Conservation (phyloP, 2,329 filamentous ascomycete species). For the Cadophora gregata region DNA sequence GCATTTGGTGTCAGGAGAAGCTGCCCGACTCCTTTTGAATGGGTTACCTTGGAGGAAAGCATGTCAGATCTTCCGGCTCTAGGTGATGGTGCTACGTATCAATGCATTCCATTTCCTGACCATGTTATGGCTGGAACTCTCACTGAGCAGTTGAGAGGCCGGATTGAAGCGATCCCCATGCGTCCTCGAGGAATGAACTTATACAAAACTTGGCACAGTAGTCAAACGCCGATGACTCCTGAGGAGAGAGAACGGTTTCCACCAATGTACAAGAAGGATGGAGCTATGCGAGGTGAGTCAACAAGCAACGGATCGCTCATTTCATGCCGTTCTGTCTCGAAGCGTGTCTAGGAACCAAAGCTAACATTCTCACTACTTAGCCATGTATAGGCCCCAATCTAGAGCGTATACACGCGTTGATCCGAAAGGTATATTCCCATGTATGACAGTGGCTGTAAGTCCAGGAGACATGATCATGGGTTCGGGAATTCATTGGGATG, state of each 20-base stretch:
- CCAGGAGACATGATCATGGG: conserved; percentile 60
- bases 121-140: conserved; percentile 56
- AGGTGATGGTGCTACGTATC: conserved; percentile 63
- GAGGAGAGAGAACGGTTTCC: conserved; percentile 52
- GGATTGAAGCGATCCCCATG: conserved; percentile 65
- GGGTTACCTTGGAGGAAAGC: conserved; percentile 58
- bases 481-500: conserved; percentile 66
- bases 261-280: conserved; percentile 30
- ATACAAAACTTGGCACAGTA: conserved; percentile 50
- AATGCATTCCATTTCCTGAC: conserved; percentile 70
- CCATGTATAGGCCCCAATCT: conserved; percentile 34
- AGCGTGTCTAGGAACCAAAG: neutral
- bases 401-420: conserved; percentile 57
- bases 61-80: conserved; percentile 67
- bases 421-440: conserved; percentile 61
- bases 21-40: conserved; percentile 63
- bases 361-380: neutral
- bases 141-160: conserved; percentile 27
- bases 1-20: conserved; percentile 61
- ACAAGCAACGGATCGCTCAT: neutral
- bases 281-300: conserved; percentile 26
- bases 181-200: conserved; percentile 62
- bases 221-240: conserved; percentile 46
- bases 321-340: neutral
- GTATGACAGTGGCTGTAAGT: conserved; percentile 49